Evolutionary conservation across 108 stramenopile species (phyloP).

Genomic region (Nannochloropsis gaditana): DNA sequence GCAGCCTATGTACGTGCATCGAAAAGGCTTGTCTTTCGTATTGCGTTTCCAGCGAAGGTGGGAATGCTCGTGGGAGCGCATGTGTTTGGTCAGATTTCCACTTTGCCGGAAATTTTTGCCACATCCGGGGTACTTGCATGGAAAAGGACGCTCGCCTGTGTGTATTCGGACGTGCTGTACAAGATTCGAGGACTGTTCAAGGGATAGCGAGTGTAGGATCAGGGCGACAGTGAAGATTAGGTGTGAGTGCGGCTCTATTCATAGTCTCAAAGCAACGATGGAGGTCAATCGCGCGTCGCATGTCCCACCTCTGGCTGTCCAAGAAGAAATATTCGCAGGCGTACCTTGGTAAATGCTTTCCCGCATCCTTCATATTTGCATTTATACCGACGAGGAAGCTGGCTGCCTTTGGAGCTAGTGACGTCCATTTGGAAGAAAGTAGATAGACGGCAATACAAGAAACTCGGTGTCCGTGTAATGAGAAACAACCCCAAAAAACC

Average conservation of each 20-base stretch:
- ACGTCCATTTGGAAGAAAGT: background rate
- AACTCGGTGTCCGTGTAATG: too few species aligned
- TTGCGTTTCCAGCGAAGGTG: constrained; percentile 41
- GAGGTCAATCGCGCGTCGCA: too few species aligned
- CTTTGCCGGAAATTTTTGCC: constrained; percentile 37
- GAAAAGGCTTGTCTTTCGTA: constrained; percentile 35
- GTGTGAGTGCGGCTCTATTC: background rate
- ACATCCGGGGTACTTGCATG: constrained; percentile 27
- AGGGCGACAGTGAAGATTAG: background rate
- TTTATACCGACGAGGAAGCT: constrained; percentile 4
- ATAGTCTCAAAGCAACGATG: too few species aligned
- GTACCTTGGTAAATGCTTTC: background rate
- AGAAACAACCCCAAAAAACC: too few species aligned
- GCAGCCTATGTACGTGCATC: constrained; percentile 32
- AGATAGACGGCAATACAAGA: too few species aligned
- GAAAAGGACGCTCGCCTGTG: constrained; percentile 32
- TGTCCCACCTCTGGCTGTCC: too few species aligned
- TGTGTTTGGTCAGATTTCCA: constrained; percentile 41
- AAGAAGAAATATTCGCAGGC: background rate
- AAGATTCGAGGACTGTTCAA: constrained; percentile 31
- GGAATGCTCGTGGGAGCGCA: constrained; percentile 25
- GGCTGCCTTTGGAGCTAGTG: constrained; percentile 19
- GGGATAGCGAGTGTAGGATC: background rate
- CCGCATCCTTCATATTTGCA: constrained; percentile 17
- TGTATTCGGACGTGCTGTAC: constrained; percentile 38